These are phyloP conservation scores for Solanum habrochaites DNA, from an alignment of 257 asterid species.

Conservation along the genomic window DNA sequence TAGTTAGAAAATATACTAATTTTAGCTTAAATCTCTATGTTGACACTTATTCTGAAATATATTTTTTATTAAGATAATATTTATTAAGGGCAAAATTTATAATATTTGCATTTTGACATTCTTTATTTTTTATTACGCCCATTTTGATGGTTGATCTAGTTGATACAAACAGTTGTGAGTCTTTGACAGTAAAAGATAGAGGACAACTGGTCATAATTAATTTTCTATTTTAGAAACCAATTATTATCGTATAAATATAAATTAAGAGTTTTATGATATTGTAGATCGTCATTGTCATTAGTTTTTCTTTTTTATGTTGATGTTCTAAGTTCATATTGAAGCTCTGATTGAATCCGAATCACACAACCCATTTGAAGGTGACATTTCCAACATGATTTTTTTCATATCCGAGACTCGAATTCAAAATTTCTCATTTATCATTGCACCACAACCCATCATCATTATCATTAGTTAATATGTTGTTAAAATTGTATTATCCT, in stretches of 20 bases:
- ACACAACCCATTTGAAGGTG: background rate
- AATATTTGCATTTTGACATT: background rate
- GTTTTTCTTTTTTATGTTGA: too few relatives aligned
- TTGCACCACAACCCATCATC: background rate
- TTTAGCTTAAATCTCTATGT: background rate
- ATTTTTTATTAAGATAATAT: too few relatives aligned
- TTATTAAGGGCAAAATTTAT: background rate
- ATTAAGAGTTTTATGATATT: too few relatives aligned
- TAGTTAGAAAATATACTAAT: background rate
- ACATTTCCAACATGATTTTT: too few relatives aligned
- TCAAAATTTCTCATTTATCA: accelerated
- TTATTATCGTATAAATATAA: background rate
- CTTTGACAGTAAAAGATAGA: background rate
- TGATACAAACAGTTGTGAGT: background rate
- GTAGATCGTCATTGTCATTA: too few relatives aligned
- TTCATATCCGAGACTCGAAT: background rate
- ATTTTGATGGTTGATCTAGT: background rate
- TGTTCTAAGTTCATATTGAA: accelerated
- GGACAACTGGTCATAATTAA: background rate
- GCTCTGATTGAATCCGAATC: too few relatives aligned
- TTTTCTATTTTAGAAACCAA: background rate
- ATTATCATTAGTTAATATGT: background rate
- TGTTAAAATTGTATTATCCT: background rate
- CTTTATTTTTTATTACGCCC: background rate
- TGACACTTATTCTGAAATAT: background rate